Evolutionary conservation across 306 rosid species (phyloP).

Genomic region (Spatholobus suberectus): DNA sequence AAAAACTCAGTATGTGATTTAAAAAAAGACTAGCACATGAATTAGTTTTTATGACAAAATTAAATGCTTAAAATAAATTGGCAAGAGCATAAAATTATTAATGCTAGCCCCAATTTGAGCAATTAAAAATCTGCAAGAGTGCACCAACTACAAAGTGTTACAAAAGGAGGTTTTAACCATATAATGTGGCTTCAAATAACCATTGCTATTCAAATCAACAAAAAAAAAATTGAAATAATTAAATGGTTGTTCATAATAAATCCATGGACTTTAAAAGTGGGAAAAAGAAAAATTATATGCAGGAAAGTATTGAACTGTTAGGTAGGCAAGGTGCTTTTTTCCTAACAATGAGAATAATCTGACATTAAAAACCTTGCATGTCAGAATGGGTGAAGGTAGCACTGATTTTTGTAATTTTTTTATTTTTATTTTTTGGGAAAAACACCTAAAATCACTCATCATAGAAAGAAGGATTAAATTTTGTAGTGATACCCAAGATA

Average conservation of each 20-base stretch:
- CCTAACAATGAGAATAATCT: conserved; percentile 5
- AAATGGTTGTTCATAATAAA: background rate
- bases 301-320: background rate
- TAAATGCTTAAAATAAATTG: conserved; percentile 1
- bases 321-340: background rate
- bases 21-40: background rate
- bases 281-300: conserved; percentile 2
- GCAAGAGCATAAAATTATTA: background rate
- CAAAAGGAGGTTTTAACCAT: background rate
- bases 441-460: background rate
- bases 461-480: conserved; percentile 6
- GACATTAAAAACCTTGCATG: background rate
- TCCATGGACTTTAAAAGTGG: background rate
- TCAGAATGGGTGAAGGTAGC: conserved; percentile 14
- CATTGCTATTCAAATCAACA: background rate
- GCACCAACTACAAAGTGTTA: background rate
- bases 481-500: conserved; percentile 30
- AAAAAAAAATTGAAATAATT: background rate
- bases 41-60: background rate
- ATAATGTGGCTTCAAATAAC: background rate
- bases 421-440: background rate
- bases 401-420: background rate
- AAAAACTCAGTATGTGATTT: background rate
- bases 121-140: background rate
- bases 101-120: background rate